Evolutionary conservation across 1,284 basidiomycete species (phyloP).

Genomic region (Vanrija sp.): DNA sequence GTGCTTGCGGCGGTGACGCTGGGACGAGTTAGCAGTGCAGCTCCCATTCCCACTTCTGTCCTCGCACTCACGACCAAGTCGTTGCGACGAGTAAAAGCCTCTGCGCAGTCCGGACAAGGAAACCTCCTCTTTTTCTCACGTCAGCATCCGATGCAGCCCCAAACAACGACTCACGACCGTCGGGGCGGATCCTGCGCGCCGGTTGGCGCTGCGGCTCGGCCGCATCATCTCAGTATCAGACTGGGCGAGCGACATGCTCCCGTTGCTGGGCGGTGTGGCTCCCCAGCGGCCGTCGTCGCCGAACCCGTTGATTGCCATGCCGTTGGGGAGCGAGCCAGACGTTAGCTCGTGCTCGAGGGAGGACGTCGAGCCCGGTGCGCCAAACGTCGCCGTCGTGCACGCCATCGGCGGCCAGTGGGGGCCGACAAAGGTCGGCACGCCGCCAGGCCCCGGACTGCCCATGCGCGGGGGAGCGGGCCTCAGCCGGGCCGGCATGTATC

Average conservation of each 20-base stretch:
- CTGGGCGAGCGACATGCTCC: not conserved
- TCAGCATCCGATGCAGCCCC: not conserved
- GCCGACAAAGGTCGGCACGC: too few species aligned
- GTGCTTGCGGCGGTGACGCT: constrained; percentile 21
- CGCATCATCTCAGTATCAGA: not conserved
- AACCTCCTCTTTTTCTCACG: constrained; percentile 1
- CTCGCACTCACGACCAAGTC: constrained; percentile 12
- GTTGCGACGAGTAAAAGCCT: constrained; percentile 20
- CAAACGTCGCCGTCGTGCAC: too few species aligned
- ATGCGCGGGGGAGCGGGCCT: constrained; percentile 1
- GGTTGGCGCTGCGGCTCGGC: not conserved
- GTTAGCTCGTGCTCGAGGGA: too few species aligned
- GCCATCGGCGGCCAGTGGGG: too few species aligned
- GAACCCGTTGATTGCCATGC: too few species aligned
- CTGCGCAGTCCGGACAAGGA: constrained; percentile 16
- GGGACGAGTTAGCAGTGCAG: not conserved
- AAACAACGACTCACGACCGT: not conserved
- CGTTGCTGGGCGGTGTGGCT: not conserved
- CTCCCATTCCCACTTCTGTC: not conserved
- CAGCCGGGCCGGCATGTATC: constrained; percentile 4
- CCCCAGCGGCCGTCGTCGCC: too few species aligned
- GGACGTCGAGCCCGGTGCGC: too few species aligned
- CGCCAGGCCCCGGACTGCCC: not conserved
- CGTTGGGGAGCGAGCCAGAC: too few species aligned
- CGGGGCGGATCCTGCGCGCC: constrained; percentile 1